These are phyloP conservation scores for Taxillus chinensis DNA, from an alignment of 164 flowering plant species.

Conservation along the genomic window DNA sequence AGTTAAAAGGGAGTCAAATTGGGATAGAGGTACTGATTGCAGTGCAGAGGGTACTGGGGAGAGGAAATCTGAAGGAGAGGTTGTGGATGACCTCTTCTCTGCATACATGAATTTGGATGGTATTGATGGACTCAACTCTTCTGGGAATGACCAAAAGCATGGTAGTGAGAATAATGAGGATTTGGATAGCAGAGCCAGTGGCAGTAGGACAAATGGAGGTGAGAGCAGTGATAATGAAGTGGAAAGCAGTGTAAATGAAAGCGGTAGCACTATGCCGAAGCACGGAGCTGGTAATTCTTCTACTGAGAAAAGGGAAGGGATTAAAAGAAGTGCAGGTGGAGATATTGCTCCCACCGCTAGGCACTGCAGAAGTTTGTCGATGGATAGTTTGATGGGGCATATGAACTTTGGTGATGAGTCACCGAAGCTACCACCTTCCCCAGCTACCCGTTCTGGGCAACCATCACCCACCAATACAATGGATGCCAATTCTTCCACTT, in stretches of 20 bases:
- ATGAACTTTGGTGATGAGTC: neutral
- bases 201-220: neutral
- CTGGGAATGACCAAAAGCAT: conserved; percentile 48
- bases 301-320: neutral
- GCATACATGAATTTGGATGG: conserved; percentile 81
- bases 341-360: neutral
- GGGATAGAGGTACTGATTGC: too few relatives aligned
- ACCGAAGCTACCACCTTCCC: neutral
- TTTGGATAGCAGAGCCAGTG: conserved; percentile 33
- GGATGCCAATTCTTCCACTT: conserved; percentile 46
- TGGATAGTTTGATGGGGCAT: neutral
- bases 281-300: neutral
- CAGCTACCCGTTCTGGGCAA: conserved; percentile 23
- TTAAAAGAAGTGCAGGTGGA: neutral
- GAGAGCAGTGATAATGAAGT: conserved; percentile 3
- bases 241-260: conserved; percentile 3
- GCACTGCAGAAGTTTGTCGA: neutral
- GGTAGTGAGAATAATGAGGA: conserved; percentile 12
- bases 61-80: conserved; percentile 71
- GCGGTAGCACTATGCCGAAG: neutral
- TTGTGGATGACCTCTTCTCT: conserved; percentile 71
- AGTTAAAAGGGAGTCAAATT: too few relatives aligned
- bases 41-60: conserved; percentile 53
- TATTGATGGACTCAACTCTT: conserved; percentile 59
- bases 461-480: conserved; percentile 56